Conservation (phyloP, 345 rosid species). For the Brassica incana region DNA sequence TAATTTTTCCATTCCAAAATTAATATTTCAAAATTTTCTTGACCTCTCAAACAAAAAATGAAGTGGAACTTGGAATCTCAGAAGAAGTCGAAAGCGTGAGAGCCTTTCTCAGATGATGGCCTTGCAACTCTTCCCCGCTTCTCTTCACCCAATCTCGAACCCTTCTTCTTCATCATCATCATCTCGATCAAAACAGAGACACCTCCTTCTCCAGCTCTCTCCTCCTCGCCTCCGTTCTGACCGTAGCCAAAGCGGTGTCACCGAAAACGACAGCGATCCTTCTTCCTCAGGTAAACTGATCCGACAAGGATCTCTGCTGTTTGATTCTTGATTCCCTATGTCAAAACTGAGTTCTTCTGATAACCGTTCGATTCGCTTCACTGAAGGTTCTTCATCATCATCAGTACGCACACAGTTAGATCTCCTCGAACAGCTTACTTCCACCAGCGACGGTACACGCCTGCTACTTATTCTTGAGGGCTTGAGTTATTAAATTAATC, state of each 20-base stretch:
- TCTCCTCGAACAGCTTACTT: slow-evolving; percentile 71
- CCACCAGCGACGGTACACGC: slow-evolving; percentile 56
- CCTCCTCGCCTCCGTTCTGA: slow-evolving; percentile 48
- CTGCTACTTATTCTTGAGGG: neutral
- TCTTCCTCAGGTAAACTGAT: slow-evolving; percentile 45
- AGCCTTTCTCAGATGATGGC: slow-evolving; percentile 20
- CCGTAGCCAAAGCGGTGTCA: slow-evolving; percentile 41
- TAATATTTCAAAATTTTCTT: slow-evolving; percentile 11
- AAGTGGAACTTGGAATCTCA: neutral
- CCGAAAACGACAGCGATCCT: slow-evolving; percentile 48
- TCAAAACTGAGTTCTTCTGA: neutral
- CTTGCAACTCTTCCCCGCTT: slow-evolving; percentile 33
- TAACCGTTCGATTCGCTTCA: slow-evolving; percentile 9
- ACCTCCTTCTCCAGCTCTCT: slow-evolving; percentile 15
- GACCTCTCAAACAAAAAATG: neutral
- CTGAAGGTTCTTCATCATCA: slow-evolving; percentile 54
- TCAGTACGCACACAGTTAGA: slow-evolving; percentile 73
- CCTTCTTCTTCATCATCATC: slow-evolving; percentile 16
- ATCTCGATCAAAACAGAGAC: slow-evolving; percentile 18
- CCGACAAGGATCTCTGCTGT: neutral
- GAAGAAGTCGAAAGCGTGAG: slow-evolving; percentile 12
- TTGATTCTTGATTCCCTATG: neutral
- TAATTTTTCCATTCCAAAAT: neutral
- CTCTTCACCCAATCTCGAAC: slow-evolving; percentile 35
- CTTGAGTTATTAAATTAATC: neutral